A percentile compares a stretch with the other conserved stretches of the same genome.
phyloP scores from a whole-genome alignment of 345 rosid species.

The Salix arbutifolia region DNA sequence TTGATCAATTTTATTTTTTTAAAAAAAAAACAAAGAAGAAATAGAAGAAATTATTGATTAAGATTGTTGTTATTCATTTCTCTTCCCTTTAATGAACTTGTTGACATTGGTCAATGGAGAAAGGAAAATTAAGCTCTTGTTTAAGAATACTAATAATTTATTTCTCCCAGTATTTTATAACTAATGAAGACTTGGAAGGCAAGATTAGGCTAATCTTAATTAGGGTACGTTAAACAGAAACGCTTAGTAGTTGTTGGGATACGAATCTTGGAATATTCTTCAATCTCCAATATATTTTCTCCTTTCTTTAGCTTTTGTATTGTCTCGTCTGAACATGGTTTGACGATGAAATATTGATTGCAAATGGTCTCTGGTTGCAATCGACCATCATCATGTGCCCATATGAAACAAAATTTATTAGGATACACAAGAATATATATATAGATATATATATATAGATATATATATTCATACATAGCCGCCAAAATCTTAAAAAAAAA shows the following conservation, averaged over 20 bases:
- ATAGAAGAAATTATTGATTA: neutral
- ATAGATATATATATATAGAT: too few species aligned
- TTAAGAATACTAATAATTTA: neutral
- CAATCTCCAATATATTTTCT: neutral
- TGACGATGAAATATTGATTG: neutral
- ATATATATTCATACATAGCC: neutral
- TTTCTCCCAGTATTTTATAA: neutral
- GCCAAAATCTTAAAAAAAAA: neutral
- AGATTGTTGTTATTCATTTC: neutral
- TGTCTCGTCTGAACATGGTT: neutral
- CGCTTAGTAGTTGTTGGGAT: neutral
- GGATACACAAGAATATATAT: neutral
- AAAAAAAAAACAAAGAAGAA: neutral
- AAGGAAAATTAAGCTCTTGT: neutral
- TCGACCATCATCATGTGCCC: neutral
- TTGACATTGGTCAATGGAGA: neutral
- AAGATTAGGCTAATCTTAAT: neutral
- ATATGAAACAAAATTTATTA: neutral
- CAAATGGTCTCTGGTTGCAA: neutral
- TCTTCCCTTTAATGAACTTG: neutral
- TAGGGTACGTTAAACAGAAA: neutral
- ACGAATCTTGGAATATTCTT: neutral
- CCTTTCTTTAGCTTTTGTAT: neutral
- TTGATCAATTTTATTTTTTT: neutral
- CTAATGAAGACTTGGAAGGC: neutral